Evolutionary conservation across 768 basidiomycete genomes (phyloP).

Genomic region (Boletus coccyginus): DNA sequence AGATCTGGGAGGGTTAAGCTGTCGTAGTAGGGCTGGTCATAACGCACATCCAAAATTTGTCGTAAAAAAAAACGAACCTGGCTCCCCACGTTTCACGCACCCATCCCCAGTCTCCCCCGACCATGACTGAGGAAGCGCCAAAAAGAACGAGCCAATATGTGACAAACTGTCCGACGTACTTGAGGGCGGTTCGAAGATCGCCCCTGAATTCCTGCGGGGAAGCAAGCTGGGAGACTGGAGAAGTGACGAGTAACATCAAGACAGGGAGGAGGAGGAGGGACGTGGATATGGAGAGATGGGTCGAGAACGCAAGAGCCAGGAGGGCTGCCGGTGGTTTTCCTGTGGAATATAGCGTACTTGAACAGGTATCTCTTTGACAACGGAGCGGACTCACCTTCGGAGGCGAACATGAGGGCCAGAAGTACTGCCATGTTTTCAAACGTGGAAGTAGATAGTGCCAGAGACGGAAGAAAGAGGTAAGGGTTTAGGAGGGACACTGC

Average conservation of each 20-base stretch:
- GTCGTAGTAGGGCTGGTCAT: not conserved
- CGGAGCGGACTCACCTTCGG: conserved; percentile 46
- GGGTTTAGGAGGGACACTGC: conserved; percentile 83
- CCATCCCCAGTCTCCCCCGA: conserved; percentile 67
- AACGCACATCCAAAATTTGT: not conserved
- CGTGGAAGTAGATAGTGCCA: conserved; percentile 79
- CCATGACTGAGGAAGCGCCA: conserved; percentile 47
- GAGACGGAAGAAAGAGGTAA: conserved; percentile 74
- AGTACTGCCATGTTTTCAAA: conserved; percentile 77
- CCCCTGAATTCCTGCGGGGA: conserved; percentile 44
- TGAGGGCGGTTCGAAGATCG: conserved; percentile 3
- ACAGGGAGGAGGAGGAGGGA: conserved; percentile 65
- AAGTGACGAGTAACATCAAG: conserved; percentile 57
- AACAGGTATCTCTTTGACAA: not conserved
- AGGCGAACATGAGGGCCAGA: conserved; percentile 65
- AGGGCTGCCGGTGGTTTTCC: conserved; percentile 58
- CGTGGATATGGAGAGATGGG: conserved; percentile 73
- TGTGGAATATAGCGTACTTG: conserved; percentile 26
- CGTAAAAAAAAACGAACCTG: conserved; percentile 44
- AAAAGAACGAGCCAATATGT: conserved; percentile 48
- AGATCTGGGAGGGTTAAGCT: conserved; percentile 85
- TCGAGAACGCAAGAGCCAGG: conserved; percentile 65
- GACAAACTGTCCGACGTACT: conserved; percentile 46
- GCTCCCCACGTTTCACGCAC: conserved; percentile 81
- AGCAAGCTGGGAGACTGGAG: conserved; percentile 66